phyloP scores from a whole-genome alignment of 352 stramenopile species.

The Globisporangium ultimum region DNA sequence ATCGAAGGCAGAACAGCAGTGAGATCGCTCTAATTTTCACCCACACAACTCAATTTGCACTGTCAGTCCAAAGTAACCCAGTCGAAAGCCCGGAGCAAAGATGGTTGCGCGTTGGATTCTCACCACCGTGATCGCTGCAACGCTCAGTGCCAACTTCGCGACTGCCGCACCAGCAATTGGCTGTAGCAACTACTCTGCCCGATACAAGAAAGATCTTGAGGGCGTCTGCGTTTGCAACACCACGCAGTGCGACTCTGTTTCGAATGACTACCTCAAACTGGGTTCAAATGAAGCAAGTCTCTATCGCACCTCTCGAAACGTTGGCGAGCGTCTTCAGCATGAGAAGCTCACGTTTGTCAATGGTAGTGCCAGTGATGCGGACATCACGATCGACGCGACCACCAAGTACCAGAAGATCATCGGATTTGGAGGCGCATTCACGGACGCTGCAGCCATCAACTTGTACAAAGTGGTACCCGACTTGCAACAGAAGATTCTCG shows the following conservation, averaged over 20 bases:
- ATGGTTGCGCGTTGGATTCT: conserved; percentile 13
- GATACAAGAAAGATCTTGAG: conserved; percentile 40
- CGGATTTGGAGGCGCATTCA: conserved; percentile 89
- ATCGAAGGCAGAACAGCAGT: too few relatives aligned
- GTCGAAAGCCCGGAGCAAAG: too few relatives aligned
- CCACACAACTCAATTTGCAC: too few relatives aligned
- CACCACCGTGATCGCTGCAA: background rate
- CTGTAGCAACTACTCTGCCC: conserved; percentile 44
- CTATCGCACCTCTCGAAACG: conserved; percentile 40
- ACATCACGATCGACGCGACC: conserved; percentile 44
- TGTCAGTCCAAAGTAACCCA: too few relatives aligned
- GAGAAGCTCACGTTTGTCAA: conserved; percentile 27
- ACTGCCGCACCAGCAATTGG: conserved; percentile 10
- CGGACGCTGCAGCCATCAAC: conserved; percentile 78
- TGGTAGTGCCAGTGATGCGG: conserved; percentile 21
- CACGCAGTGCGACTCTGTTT: conserved; percentile 47
- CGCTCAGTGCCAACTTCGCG: background rate
- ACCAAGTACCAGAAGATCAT: conserved; percentile 75
- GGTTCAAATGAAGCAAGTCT: conserved; percentile 33
- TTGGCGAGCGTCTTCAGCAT: conserved; percentile 45
- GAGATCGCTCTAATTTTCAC: too few relatives aligned
- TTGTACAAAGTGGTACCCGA: conserved; percentile 53
- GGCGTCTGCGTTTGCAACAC: conserved; percentile 55
- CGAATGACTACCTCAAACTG: conserved; percentile 44
- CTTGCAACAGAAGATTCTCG: conserved; percentile 62